phyloP scores from a whole-genome alignment of 495 filamentous ascomycete genomes.

The Xylaria flabelliformis region DNA sequence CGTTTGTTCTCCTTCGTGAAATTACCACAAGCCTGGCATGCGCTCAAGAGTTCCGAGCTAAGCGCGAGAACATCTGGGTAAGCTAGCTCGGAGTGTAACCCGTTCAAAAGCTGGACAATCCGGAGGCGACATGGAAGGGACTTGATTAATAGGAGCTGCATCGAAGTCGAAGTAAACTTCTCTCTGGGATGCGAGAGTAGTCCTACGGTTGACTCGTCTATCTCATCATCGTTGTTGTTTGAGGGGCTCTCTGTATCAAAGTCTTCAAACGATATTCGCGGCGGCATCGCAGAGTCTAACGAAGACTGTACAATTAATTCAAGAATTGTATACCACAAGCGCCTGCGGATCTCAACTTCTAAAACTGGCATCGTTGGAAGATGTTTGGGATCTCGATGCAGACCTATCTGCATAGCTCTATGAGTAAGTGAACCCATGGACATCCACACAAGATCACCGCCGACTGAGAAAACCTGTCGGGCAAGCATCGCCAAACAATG shows the following conservation, averaged over 20 bases:
- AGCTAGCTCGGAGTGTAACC: slow-evolving; percentile 52
- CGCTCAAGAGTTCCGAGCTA: slow-evolving; percentile 48
- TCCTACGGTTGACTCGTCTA: slow-evolving; percentile 51
- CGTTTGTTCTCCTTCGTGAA: slow-evolving; percentile 30
- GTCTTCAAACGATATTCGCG: slow-evolving; percentile 55
- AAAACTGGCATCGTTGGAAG: slow-evolving; percentile 55
- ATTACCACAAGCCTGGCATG: slow-evolving; percentile 43
- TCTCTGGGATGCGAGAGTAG: slow-evolving; percentile 42
- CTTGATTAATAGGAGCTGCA: slow-evolving; percentile 57
- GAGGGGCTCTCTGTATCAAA: slow-evolving; percentile 62
- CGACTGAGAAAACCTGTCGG: slow-evolving; percentile 56
- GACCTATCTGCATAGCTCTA: slow-evolving; percentile 63
- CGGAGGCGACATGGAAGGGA: slow-evolving; percentile 57
- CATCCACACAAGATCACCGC: slow-evolving; percentile 63
- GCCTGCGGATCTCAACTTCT: slow-evolving; percentile 61
- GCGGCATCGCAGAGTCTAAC: slow-evolving; percentile 61
- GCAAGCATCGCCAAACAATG: slow-evolving; percentile 62
- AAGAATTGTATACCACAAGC: slow-evolving; percentile 68
- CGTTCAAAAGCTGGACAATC: slow-evolving; percentile 58
- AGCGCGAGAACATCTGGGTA: slow-evolving; percentile 60
- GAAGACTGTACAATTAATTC: slow-evolving; percentile 65
- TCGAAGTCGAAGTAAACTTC: slow-evolving; percentile 56
- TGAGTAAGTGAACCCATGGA: slow-evolving; percentile 61
- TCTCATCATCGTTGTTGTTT: slow-evolving; percentile 64
- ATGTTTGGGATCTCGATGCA: slow-evolving; percentile 64